A percentile compares a stretch with the other conserved stretches of the same genome.
These are phyloP conservation scores for Macrolepiota albuminosa DNA, from an alignment of 768 basidiomycete genomes.

Conservation along the genomic window DNA sequence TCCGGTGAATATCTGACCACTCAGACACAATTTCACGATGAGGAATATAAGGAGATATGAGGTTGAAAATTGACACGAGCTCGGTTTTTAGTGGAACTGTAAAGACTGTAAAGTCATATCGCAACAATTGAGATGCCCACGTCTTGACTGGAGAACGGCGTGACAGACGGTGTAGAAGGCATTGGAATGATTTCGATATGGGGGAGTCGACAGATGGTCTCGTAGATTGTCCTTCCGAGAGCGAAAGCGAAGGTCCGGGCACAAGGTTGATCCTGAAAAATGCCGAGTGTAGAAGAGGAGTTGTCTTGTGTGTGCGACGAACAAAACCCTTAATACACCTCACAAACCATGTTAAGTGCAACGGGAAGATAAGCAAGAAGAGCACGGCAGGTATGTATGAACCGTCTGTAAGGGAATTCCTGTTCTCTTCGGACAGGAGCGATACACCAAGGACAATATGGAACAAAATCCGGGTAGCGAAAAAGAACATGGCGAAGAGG, in stretches of 20 bases:
- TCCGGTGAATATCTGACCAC: conserved; percentile 11
- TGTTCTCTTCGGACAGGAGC: conserved; percentile 22
- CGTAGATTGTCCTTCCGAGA: background rate
- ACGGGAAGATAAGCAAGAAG: conserved; percentile 35
- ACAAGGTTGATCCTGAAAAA: background rate
- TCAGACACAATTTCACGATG: conserved; percentile 8
- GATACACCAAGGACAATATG: conserved; percentile 33
- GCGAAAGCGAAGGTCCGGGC: background rate
- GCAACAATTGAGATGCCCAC: background rate
- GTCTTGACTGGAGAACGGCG: conserved; percentile 5
- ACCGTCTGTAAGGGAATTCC: conserved; percentile 24
- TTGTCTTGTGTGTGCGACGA: conserved; percentile 16
- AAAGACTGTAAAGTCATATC: background rate
- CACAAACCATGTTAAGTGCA: conserved; percentile 51
- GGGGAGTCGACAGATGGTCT: background rate
- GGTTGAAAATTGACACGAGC: background rate
- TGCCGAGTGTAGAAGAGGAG: background rate
- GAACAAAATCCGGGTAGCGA: conserved; percentile 43
- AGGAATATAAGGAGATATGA: conserved; percentile 3
- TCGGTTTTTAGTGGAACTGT: background rate
- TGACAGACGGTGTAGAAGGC: conserved; percentile 3
- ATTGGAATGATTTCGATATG: background rate
- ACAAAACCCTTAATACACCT: conserved; percentile 45
- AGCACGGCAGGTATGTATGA: conserved; percentile 34
- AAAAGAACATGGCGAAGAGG: conserved; percentile 45